Percentiles rank a stretch among this genome's conserved stretches.
Evolutionary conservation across 164 flowering plant species (phyloP).

Genomic region (Saururus chinensis): DNA sequence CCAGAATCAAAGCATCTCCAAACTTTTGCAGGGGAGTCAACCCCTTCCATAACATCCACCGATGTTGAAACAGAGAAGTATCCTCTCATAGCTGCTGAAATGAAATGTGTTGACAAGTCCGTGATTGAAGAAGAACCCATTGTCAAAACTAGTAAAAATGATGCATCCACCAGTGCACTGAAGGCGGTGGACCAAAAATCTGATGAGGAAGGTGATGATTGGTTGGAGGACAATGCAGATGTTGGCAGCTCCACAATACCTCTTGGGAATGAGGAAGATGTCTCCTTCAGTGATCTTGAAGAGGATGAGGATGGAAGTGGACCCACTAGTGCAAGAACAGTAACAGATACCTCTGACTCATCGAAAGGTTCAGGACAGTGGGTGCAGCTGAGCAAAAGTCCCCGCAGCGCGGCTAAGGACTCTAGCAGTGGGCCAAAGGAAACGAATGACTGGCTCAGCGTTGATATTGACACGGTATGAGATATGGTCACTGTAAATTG

Average conservation of each 20-base stretch:
- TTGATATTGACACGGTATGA: constrained; percentile 47
- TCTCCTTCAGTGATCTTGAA: constrained; percentile 96
- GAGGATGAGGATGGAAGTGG: constrained; percentile 38
- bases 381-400: constrained; percentile 56
- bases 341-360: constrained; percentile 32
- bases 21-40: constrained; percentile 17
- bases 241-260: constrained; percentile 23
- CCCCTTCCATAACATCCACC: constrained; percentile 5
- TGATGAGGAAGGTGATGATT: constrained; percentile 67
- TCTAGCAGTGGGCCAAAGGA: constrained; percentile 31
- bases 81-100: constrained; percentile 31
- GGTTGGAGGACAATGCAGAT: constrained; percentile 66
- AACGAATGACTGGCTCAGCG: constrained; percentile 66
- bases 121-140: constrained; percentile 47
- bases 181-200: constrained; percentile 20
- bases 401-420: constrained; percentile 27
- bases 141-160: constrained; percentile 19
- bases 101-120: constrained; percentile 47
- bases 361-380: constrained; percentile 60
- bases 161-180: neutral
- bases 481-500: neutral
- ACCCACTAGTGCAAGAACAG: constrained; percentile 33
- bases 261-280: constrained; percentile 64
- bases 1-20: constrained; percentile 16
- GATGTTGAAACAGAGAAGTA: constrained; percentile 45